Evolutionary conservation across 768 basidiomycete species (phyloP).

Genomic region (Amanita phalloides): DNA sequence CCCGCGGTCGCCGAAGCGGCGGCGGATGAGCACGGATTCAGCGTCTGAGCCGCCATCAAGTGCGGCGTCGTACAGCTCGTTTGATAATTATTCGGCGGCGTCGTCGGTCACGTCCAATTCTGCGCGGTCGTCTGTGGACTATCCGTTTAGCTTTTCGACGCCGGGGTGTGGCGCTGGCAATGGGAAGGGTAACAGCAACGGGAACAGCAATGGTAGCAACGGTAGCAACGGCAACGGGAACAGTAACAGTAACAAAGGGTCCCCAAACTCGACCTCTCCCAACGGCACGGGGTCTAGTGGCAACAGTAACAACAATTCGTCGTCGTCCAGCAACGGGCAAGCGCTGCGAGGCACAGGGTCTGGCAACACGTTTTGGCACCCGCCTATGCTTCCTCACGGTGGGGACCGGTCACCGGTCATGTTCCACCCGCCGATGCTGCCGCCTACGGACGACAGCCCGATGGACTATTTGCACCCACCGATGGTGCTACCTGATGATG

Average conservation of each 20-base stretch:
- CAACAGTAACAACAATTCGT: no score
- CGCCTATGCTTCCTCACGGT: slow-evolving; percentile 53
- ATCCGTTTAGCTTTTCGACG: slow-evolving; percentile 42
- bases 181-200: slow-evolving; percentile 7
- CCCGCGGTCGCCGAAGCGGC: slow-evolving; percentile 50
- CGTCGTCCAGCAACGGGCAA: no score
- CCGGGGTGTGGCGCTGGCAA: slow-evolving; percentile 11
- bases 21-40: slow-evolving; percentile 58
- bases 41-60: slow-evolving; percentile 46
- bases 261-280: no score
- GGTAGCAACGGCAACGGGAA: slow-evolving; percentile 18
- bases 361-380: slow-evolving; percentile 64
- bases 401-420: slow-evolving; percentile 39
- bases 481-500: slow-evolving; percentile 54
- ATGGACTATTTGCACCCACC: slow-evolving; percentile 69
- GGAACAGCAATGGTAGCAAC: not conserved
- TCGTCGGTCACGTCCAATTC: slow-evolving; percentile 47
- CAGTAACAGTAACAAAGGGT: no score
- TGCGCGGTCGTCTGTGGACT: slow-evolving; percentile 57
- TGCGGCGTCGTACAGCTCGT: slow-evolving; percentile 54
- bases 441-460: slow-evolving; percentile 43
- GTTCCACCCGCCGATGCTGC: slow-evolving; percentile 65
- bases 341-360: not conserved
- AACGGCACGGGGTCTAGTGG: no score
- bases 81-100: slow-evolving; percentile 50